Base-by-base conservation (phyloP, 306 rosid species). In the Vigna reflexopilosa region DNA sequence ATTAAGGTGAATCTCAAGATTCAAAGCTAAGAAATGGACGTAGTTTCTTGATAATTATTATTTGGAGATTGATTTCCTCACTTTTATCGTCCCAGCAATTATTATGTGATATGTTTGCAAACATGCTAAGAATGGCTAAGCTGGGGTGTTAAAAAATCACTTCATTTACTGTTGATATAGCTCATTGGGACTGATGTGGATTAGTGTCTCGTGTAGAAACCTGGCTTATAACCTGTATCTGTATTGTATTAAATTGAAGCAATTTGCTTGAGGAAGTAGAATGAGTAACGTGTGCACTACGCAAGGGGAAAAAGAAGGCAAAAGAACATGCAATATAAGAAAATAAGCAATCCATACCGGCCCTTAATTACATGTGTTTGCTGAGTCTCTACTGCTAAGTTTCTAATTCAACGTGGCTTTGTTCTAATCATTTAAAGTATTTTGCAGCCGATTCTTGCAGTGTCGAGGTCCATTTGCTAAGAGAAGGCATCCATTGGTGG, bases 401-500 rank as follows among this genome's bases (percentile, higher is more conserved):
- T 70, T 67, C 47, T 67, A 28, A 58, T 64, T 55, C 28, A 5
- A 16, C 32, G 36, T 73, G 73, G 82, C 32, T 72, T 42, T 81
- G 19, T 76, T 79, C 77, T 67, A 80, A 77, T 85, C 30, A 70
- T 72, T 80, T 50, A 50, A 51, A 42, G 66, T 70, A 75, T 86
- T 83, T 84, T 85, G 65, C 98, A 96, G 99, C 82, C 99, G 99
- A 45, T 96, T 96, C 86, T 83, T 96, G 91, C 99, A 96, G 80
- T 91, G 95, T 88, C 91, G 99, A 77, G 99, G 99, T 61, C 99
- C 99, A 40, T 96, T 91, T 79, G 97, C 99, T 51, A 96, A 96
- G 82, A 87, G 99, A 88, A 86, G 99, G 85, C 99, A 96, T 80
- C 94, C 97, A 44, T 84, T 93, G 84, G 98, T 96, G 73, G 94